phyloP scores from a whole-genome alignment of 768 basidiomycete species.

The Rhizopogon roseolus region DNA sequence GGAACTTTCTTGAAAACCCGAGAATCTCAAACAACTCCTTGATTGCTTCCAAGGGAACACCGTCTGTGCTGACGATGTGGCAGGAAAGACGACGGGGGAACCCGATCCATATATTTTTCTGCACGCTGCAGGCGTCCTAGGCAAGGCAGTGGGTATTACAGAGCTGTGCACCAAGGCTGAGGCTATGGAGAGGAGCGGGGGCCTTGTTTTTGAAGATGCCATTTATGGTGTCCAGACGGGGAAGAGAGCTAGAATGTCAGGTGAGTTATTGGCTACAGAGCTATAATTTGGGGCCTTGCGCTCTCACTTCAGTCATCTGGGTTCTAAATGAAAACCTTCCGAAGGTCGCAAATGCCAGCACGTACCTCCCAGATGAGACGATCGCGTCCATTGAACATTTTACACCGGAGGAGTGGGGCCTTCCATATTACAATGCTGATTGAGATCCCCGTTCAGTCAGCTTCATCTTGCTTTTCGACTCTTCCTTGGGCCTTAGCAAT shows the following conservation, averaged over 20 bases:
- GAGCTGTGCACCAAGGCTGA: conserved; percentile 29
- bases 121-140: conserved; percentile 59
- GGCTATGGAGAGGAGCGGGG: conserved; percentile 47
- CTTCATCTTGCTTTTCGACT: too few relatives aligned
- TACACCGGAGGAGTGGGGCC: conserved; percentile 77
- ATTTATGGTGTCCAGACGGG: conserved; percentile 75
- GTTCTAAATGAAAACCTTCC: conserved; percentile 73
- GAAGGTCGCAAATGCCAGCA: conserved; percentile 39
- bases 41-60: conserved; percentile 57
- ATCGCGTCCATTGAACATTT: conserved; percentile 67
- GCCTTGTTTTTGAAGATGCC: conserved; percentile 82
- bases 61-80: conserved; percentile 70
- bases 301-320: conserved; percentile 61
- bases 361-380: conserved; percentile 55
- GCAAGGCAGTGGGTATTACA: conserved; percentile 48
- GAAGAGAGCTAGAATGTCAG: conserved; percentile 82
- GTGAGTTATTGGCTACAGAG: conserved; percentile 33
- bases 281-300: neutral
- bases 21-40: conserved; percentile 55
- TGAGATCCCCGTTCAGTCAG: neutral
- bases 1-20: conserved; percentile 67
- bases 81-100: conserved; percentile 59
- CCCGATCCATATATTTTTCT: conserved; percentile 82
- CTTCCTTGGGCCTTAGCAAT: too few relatives aligned
- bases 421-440: conserved; percentile 53